Evolutionary conservation across 129 eudicot species (phyloP).

Genomic region (Dittrichia graveolens): DNA sequence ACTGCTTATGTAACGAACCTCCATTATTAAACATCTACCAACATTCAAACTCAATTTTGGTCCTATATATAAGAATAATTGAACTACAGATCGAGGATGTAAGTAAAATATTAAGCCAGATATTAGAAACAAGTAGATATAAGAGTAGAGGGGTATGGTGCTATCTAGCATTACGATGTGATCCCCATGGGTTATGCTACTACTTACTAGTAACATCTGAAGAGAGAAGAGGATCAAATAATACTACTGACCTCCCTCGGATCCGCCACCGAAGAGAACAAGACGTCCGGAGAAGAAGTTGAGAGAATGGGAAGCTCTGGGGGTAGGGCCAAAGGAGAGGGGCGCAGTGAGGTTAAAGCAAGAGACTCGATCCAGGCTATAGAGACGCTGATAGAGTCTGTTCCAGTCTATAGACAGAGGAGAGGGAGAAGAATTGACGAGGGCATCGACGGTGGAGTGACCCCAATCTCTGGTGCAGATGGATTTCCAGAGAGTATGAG

Average conservation of each 20-base stretch:
- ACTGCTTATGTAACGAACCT: no score
- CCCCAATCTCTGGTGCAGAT: slow-evolving; percentile 85
- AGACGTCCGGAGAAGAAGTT: slow-evolving; percentile 68
- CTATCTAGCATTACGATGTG: no score
- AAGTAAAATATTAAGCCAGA: no score
- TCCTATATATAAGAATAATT: no score
- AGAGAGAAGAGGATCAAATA: slow-evolving; percentile 1
- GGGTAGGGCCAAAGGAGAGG: slow-evolving; percentile 38
- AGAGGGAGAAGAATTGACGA: slow-evolving; percentile 24
- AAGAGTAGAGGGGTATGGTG: no score
- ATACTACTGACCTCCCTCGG: slow-evolving; percentile 68
- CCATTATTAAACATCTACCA: no score
- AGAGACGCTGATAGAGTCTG: slow-evolving; percentile 56
- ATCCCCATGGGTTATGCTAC: no score
- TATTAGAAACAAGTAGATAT: no score
- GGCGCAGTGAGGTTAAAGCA: slow-evolving; percentile 44
- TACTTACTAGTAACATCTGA: background rate
- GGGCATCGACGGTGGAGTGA: slow-evolving; percentile 42
- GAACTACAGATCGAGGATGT: no score
- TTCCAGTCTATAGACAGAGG: slow-evolving; percentile 42
- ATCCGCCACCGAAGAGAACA: slow-evolving; percentile 92
- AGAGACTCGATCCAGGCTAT: slow-evolving; percentile 59
- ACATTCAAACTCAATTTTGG: no score
- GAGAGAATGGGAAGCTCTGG: slow-evolving; percentile 96
- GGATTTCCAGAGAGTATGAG: slow-evolving; percentile 74